phyloP scores from a whole-genome alignment of 2,329 filamentous ascomycete genomes.

The Cladophialophora chaetospira region DNA sequence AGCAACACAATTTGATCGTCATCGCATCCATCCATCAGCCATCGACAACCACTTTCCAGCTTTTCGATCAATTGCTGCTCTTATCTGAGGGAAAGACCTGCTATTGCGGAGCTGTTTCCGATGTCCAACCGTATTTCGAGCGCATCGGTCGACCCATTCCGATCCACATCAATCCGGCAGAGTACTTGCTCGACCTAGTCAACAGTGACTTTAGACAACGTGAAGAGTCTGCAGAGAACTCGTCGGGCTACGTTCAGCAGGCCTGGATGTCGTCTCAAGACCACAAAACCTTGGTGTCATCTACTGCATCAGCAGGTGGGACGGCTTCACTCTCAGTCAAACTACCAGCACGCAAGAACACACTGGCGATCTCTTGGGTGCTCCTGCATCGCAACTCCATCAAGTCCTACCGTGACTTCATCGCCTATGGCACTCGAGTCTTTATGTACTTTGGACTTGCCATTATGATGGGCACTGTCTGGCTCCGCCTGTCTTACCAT shows the following conservation, averaged over 20 bases:
- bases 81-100: conserved; percentile 70
- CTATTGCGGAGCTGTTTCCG: conserved; percentile 68
- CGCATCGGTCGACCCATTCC: conserved; percentile 65
- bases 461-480: conserved; percentile 65
- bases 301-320: neutral
- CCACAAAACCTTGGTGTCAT: conserved; percentile 1
- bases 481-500: conserved; percentile 68
- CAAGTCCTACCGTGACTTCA: conserved; percentile 80
- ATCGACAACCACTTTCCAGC: conserved; percentile 73
- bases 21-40: conserved; percentile 86
- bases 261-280: conserved; percentile 51
- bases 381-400: conserved; percentile 78
- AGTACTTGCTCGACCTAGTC: conserved; percentile 75
- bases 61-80: conserved; percentile 78
- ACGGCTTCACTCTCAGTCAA: neutral
- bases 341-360: conserved; percentile 1
- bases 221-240: conserved; percentile 45
- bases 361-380: conserved; percentile 55
- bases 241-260: conserved; percentile 56
- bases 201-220: conserved; percentile 72
- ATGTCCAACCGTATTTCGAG: conserved; percentile 65
- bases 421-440: conserved; percentile 80
- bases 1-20: conserved; percentile 64
- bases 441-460: conserved; percentile 72
- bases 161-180: conserved; percentile 73